Evolutionary conservation across 352 stramenopile species (phyloP).

Genomic region (Achlya hypogyna): DNA sequence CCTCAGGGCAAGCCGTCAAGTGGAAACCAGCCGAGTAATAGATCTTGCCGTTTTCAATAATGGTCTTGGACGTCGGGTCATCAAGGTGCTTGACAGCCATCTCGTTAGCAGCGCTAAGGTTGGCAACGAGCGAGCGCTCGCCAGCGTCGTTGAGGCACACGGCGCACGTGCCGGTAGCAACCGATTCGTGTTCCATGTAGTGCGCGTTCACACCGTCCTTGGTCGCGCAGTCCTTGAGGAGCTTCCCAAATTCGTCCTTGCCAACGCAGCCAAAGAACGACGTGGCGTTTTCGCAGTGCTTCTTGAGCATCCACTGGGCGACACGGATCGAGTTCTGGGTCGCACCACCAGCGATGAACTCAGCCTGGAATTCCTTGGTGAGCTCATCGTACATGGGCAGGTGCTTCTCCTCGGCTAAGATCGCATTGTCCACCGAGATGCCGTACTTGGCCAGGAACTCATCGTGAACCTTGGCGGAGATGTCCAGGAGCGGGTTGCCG

Average conservation of each 20-base stretch:
- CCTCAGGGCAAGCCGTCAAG: conserved; percentile 93
- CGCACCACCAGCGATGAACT: conserved; percentile 96
- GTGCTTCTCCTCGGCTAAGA: conserved; percentile 98
- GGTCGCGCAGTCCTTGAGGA: conserved; percentile 89
- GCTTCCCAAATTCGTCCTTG: conserved; percentile 89
- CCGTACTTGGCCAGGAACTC: conserved; percentile 96
- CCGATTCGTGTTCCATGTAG: conserved; percentile 93
- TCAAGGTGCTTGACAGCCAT: conserved; percentile 90
- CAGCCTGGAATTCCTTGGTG: conserved; percentile 78
- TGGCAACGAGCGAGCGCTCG: conserved; percentile 95
- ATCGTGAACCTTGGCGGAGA: conserved; percentile 90
- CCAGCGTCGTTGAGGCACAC: conserved; percentile 91
- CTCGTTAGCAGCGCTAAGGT: conserved; percentile 97
- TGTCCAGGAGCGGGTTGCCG: conserved; percentile 98
- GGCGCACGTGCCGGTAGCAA: conserved; percentile 96
- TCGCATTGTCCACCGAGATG: conserved; percentile 92
- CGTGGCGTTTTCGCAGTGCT: conserved; percentile 70
- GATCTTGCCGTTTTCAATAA: conserved; percentile 90
- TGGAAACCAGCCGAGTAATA: conserved; percentile 99
- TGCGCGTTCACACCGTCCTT: conserved; percentile 93
- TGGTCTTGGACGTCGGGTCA: conserved; percentile 82
- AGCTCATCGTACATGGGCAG: conserved; percentile 95
- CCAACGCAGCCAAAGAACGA: conserved; percentile 97
- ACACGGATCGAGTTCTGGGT: conserved; percentile 99
- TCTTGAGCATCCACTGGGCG: conserved; percentile 98